Percentiles rank a stretch among this genome's conserved stretches.
These are phyloP conservation scores for Penicillium sp. DNA, from an alignment of 2,329 filamentous ascomycete genomes.

Conservation along the genomic window DNA sequence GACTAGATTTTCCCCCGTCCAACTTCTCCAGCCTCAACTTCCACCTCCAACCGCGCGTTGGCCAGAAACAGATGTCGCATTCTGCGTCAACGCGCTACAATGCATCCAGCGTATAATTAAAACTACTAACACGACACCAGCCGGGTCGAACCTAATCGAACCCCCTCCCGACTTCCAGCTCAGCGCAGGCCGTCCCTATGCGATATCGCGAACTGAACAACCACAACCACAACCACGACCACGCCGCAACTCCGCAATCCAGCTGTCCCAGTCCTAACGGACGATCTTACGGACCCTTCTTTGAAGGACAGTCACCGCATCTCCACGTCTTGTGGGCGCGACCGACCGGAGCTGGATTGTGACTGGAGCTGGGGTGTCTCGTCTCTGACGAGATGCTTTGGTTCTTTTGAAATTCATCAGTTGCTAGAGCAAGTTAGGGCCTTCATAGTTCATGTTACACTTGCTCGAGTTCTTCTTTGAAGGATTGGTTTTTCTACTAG, in stretches of 20 bases:
- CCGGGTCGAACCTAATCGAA: too few relatives aligned
- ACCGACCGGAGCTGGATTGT: conserved; percentile 46
- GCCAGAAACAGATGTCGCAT: conserved; percentile 13
- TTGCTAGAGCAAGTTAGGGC: conserved; percentile 48
- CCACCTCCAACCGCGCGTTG: neutral
- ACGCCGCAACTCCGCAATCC: conserved; percentile 37
- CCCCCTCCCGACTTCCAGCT: neutral
- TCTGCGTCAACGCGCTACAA: neutral
- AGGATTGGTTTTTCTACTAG: conserved; percentile 42
- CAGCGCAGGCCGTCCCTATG: neutral
- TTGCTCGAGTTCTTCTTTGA: conserved; percentile 31
- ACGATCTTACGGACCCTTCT: conserved; percentile 37
- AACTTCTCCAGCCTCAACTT: neutral
- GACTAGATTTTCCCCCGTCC: neutral
- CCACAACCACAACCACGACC: neutral
- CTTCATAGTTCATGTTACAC: conserved; percentile 53
- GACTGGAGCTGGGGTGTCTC: conserved; percentile 22
- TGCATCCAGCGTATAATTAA: too few relatives aligned
- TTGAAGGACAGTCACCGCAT: conserved; percentile 41
- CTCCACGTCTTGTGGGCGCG: conserved; percentile 48
- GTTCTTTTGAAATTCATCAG: conserved; percentile 17
- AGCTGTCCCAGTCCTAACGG: conserved; percentile 37
- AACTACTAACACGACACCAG: too few relatives aligned
- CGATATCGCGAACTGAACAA: neutral
- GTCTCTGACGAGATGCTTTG: conserved; percentile 15